Evolutionary conservation across 805 yeast species (phyloP).

Genomic region (Brettanomyces nanus): DNA sequence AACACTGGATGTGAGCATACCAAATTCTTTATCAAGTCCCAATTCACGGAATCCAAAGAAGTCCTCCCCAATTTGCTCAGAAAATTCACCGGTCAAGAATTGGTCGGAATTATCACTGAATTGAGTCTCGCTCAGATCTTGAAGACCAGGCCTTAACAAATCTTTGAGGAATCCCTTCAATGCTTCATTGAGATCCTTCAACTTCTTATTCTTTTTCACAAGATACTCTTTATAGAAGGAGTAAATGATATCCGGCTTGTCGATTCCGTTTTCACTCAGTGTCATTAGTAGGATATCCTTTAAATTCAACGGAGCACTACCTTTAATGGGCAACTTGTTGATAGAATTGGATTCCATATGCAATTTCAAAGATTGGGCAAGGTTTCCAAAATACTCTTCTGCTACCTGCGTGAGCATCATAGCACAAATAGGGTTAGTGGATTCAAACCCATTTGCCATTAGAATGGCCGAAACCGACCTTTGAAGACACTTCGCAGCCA

Average conservation of each 20-base stretch:
- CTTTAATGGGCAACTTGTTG: slow-evolving; percentile 28
- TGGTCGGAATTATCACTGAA: slow-evolving; percentile 91
- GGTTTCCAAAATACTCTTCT: slow-evolving; percentile 66
- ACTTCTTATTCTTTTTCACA: slow-evolving; percentile 56
- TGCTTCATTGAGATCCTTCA: slow-evolving; percentile 59
- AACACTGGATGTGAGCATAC: slow-evolving; percentile 72
- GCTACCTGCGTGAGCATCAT: slow-evolving; percentile 78
- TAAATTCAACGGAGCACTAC: slow-evolving; percentile 15
- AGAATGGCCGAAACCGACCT: slow-evolving; percentile 68
- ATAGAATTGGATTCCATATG: slow-evolving; percentile 59
- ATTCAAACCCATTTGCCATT: slow-evolving; percentile 90
- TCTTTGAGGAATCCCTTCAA: slow-evolving; percentile 69
- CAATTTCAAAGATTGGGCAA: slow-evolving; percentile 60
- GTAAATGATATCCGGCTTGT: slow-evolving; percentile 67
- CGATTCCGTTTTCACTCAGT: slow-evolving; percentile 79
- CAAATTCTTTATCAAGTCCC: slow-evolving; percentile 89
- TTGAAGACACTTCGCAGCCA: slow-evolving; percentile 59
- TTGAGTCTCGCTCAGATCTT: slow-evolving; percentile 61
- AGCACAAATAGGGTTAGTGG: slow-evolving; percentile 68
- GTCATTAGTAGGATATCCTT: slow-evolving; percentile 51
- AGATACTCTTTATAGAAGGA: slow-evolving; percentile 68
- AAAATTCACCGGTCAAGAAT: slow-evolving; percentile 89
- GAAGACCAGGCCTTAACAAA: slow-evolving; percentile 70
- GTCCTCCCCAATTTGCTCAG: slow-evolving; percentile 91
- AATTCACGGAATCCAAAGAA: slow-evolving; percentile 94